phyloP scores from a whole-genome alignment of 192 early-diverging fungal species.

The Rhizophlyctis rosea region DNA sequence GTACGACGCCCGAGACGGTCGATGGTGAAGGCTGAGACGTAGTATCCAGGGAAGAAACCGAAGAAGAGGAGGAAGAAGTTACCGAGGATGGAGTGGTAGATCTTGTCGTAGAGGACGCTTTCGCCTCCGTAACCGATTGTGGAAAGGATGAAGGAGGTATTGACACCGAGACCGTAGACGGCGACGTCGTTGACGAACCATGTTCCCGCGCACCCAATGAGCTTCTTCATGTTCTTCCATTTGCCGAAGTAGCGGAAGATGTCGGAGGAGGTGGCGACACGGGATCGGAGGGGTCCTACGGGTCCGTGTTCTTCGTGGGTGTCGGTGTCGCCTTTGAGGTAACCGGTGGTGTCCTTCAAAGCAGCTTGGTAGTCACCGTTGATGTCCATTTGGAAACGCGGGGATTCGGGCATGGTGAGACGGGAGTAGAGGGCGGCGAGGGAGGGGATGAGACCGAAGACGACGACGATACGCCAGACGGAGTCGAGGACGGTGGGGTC shows the following conservation, averaged over 20 bases:
- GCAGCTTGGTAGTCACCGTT: conserved; percentile 46
- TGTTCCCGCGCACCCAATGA: conserved; percentile 34
- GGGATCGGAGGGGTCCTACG: not conserved
- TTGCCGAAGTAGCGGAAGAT: conserved; percentile 68
- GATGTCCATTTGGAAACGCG: conserved; percentile 68
- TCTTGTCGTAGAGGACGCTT: conserved; percentile 49
- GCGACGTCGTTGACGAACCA: conserved; percentile 37
- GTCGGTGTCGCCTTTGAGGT: too few species aligned
- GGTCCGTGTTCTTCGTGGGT: conserved; percentile 3
- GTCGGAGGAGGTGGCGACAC: conserved; percentile 31
- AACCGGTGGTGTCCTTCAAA: conserved; percentile 20
- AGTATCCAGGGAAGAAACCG: conserved; percentile 79
- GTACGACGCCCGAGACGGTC: conserved; percentile 77
- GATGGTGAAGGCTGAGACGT: conserved; percentile 80
- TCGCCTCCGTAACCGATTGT: conserved; percentile 14
- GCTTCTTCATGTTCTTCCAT: conserved; percentile 75
- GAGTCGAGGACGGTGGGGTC: conserved; percentile 60
- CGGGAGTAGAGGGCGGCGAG: conserved; percentile 78
- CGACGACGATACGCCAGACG: conserved; percentile 81
- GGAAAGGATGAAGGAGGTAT: conserved; percentile 14
- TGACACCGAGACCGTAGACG: conserved; percentile 30
- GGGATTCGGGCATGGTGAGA: conserved; percentile 80
- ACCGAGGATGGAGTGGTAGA: conserved; percentile 56
- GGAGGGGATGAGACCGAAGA: conserved; percentile 74
- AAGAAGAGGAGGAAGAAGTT: conserved; percentile 79